A percentile compares a stretch with the other conserved stretches of the same genome.
Evolutionary conservation across 176 grass and related monocot genomes (phyloP).

Genomic region (Raddia guianensis): DNA sequence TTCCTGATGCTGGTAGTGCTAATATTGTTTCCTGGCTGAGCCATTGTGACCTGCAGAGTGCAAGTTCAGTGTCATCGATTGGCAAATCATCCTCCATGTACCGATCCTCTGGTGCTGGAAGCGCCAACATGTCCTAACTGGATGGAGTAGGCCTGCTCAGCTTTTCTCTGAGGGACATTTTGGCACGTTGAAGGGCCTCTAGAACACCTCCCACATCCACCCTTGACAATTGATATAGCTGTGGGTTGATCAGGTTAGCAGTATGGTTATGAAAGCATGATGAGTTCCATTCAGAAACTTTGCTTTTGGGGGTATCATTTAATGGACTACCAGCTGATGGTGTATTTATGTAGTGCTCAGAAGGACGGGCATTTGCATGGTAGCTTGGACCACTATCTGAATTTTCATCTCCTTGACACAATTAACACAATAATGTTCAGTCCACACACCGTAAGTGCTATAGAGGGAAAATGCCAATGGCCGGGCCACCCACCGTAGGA

Average conservation of each 20-base stretch:
- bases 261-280: conserved; percentile 55
- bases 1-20: conserved; percentile 23
- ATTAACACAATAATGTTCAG: too few species aligned
- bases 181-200: conserved; percentile 77
- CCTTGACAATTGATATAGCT: conserved; percentile 42
- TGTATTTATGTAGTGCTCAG: conserved; percentile 33
- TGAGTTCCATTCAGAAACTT: conserved; percentile 59
- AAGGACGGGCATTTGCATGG: conserved; percentile 31
- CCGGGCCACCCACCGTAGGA: neutral
- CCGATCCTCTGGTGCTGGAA: conserved; percentile 44
- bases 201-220: conserved; percentile 69
- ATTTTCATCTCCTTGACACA: conserved; percentile 36
- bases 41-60: conserved; percentile 32
- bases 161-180: conserved; percentile 71
- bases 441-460: neutral
- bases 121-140: conserved; percentile 43
- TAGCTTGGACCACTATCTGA: conserved; percentile 56
- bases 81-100: conserved; percentile 34
- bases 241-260: conserved; percentile 54
- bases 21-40: conserved; percentile 37
- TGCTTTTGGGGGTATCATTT: conserved; percentile 52
- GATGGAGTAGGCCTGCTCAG: conserved; percentile 41
- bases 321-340: conserved; percentile 52
- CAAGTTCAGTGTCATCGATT: conserved; percentile 35
- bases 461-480: neutral